Percentiles rank a stretch among this genome's conserved stretches.
These are phyloP conservation scores for Sporothrix dimorphospora DNA, from an alignment of 2,329 filamentous ascomycete genomes.

Conservation along the genomic window DNA sequence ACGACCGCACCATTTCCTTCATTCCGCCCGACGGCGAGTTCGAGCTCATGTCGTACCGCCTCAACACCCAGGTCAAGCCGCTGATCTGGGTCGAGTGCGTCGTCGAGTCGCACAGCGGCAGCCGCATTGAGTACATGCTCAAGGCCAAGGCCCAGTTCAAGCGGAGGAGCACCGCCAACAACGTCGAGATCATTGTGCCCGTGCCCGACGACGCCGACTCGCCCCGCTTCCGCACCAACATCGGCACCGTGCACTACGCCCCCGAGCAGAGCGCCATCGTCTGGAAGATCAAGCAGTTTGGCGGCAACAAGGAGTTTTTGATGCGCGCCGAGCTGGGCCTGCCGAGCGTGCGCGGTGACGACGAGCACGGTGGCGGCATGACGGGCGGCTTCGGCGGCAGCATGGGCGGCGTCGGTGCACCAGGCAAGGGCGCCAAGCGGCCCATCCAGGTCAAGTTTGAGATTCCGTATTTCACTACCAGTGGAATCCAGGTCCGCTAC, in stretches of 20 bases:
- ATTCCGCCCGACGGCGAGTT: slow-evolving; percentile 98
- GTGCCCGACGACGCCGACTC: slow-evolving; percentile 97
- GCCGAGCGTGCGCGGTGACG: slow-evolving; percentile 90
- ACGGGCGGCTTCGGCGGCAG: slow-evolving; percentile 95
- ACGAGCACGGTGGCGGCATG: slow-evolving; percentile 95
- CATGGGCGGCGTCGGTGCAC: slow-evolving; percentile 84
- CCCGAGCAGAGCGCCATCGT: slow-evolving; percentile 97
- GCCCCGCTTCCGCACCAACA: slow-evolving; percentile 94
- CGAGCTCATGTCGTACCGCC: slow-evolving; percentile 97
- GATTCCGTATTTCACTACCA: slow-evolving; percentile 99
- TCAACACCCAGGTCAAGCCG: slow-evolving; percentile 98
- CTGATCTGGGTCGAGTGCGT: slow-evolving; percentile 99
- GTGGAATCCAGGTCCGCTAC: slow-evolving; percentile 96
- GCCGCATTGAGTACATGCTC: slow-evolving; percentile 97
- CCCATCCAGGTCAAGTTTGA: slow-evolving; percentile 99
- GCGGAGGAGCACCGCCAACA: slow-evolving; percentile 94
- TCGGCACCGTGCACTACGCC: slow-evolving; percentile 95
- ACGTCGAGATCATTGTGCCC: slow-evolving; percentile 96
- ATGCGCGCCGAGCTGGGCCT: slow-evolving; percentile 97
- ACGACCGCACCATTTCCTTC: slow-evolving; percentile 97
- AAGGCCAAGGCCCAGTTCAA: slow-evolving; percentile 99
- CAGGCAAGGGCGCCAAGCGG: slow-evolving; percentile 82
- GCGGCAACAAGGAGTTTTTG: slow-evolving; percentile 95
- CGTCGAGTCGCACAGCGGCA: slow-evolving; percentile 93
- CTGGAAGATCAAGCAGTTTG: slow-evolving; percentile 99